Percentiles rank a stretch among this genome's conserved stretches.
phyloP scores from a whole-genome alignment of 2,329 filamentous ascomycete species.

The Aspergillus puulaauensis region DNA sequence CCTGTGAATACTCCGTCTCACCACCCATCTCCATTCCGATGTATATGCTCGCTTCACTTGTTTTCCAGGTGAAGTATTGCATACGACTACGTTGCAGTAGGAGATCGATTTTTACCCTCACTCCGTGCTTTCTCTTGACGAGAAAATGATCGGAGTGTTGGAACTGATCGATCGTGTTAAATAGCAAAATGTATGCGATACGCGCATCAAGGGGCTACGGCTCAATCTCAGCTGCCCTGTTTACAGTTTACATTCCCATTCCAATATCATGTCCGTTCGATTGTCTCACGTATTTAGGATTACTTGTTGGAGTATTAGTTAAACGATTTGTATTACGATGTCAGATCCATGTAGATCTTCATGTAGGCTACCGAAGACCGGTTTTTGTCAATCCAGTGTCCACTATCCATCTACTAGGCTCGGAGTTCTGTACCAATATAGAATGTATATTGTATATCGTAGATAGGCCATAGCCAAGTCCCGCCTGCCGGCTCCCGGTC shows the following conservation, averaged over 20 bases:
- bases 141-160: not conserved
- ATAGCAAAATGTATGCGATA: conserved; percentile 3
- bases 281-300: not conserved
- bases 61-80: not conserved
- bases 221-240: not conserved
- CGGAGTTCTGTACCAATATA: no score
- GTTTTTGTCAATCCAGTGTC: no score
- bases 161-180: not conserved
- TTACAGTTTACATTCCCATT: not conserved
- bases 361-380: not conserved
- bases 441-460: no score
- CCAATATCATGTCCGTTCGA: not conserved
- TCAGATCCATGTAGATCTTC: not conserved
- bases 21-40: not conserved
- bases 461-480: no score
- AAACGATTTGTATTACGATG: not conserved
- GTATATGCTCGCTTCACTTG: conserved; percentile 1
- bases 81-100: not conserved
- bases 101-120: not conserved
- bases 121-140: not conserved
- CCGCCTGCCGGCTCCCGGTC: no score
- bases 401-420: no score
- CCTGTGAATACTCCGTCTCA: conserved; percentile 2
- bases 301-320: not conserved
- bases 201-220: not conserved